Evolutionary conservation across 2,329 filamentous ascomycete species (phyloP), one percentile per base, ranked within the genome.

Genomic region (Curvularia lunata): DNA sequence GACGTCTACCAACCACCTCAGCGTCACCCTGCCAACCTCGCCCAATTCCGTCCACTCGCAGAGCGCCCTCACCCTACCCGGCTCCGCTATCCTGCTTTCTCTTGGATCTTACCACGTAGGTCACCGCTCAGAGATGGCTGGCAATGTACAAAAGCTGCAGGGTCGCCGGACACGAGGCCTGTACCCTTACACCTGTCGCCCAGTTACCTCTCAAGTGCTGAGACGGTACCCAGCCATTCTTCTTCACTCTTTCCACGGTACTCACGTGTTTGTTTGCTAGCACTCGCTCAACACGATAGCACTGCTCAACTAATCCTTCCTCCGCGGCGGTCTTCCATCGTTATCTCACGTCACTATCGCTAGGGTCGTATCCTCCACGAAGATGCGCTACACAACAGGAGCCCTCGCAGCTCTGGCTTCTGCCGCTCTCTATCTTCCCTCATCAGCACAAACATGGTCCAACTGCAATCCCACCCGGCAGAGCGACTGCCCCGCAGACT

Each of bases 401-500:
- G 67, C 67, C 18, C 59, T 80, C 54, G 74, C 73, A 48, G 73
- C 75, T 27, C 66, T 81, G 34, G 76, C 77, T 41, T 73, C 78
- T 28, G 71, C 76, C 48, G 71, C 77, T 54, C 74, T 81, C 61
- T 67, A 76, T 48, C 66, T 69, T 37, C 77, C 78, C 30, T 69
- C 77, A 8, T 50, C 70, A 19, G 81, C 81, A 42, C 84, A 86
- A 66, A 86, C 84, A 54, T 86, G 79, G 69, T 83, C 79, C 50
- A 79, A 76, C 60, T 86, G 84, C 77, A 85, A 87, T 70, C 84
- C 85, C 16, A 80, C 82, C 53, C 70, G 63, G 69, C 82, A 80
- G 80, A 83, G 80, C 58, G 72, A 73, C 60, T 98, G 94, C 71
- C 85, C 90, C 5, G 76, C 91, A 51, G 82, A 97, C 74, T 86